Conservation (phyloP, 225 moss, liverwort and hornwort species). For the Neckera pumila region DNA sequence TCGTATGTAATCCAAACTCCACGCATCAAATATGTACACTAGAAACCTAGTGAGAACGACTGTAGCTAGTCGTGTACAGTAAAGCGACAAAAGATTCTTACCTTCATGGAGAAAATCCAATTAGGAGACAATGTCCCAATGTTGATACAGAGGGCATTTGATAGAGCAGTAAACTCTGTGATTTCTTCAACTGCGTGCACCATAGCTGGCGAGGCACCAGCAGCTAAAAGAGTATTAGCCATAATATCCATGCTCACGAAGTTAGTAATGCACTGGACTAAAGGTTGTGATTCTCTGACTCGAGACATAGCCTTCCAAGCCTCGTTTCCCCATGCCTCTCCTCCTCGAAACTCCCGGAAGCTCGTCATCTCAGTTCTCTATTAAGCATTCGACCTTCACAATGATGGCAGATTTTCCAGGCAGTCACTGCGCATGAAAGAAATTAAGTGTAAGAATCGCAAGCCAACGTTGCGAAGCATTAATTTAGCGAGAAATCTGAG, state of each 20-base stretch:
- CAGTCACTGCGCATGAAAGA: neutral
- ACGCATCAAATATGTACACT: neutral
- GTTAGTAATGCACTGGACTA: slow-evolving; percentile 93
- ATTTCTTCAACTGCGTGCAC: slow-evolving; percentile 96
- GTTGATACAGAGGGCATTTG: slow-evolving; percentile 91
- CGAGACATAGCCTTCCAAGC: slow-evolving; percentile 89
- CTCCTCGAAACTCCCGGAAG: slow-evolving; percentile 83
- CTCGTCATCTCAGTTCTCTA: slow-evolving; percentile 52
- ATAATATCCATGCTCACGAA: slow-evolving; percentile 99
- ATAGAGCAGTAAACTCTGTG: slow-evolving; percentile 77
- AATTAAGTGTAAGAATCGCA: neutral
- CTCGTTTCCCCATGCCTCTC: slow-evolving; percentile 86
- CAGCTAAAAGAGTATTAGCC: slow-evolving; percentile 89
- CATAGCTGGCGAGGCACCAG: slow-evolving; percentile 94
- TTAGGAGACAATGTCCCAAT: slow-evolving; percentile 86
- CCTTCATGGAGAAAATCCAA: slow-evolving; percentile 98
- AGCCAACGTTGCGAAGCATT: neutral
- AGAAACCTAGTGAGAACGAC: neutral
- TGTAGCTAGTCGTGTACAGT: neutral
- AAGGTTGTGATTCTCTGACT: slow-evolving; percentile 69
- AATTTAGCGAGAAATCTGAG: neutral
- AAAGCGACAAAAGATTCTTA: neutral
- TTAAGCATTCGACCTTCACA: neutral
- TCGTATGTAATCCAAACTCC: neutral
- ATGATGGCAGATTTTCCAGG: neutral